Conservation (phyloP, 1,139 yeast species). For the Trichomonascaceae sp. region DNA sequence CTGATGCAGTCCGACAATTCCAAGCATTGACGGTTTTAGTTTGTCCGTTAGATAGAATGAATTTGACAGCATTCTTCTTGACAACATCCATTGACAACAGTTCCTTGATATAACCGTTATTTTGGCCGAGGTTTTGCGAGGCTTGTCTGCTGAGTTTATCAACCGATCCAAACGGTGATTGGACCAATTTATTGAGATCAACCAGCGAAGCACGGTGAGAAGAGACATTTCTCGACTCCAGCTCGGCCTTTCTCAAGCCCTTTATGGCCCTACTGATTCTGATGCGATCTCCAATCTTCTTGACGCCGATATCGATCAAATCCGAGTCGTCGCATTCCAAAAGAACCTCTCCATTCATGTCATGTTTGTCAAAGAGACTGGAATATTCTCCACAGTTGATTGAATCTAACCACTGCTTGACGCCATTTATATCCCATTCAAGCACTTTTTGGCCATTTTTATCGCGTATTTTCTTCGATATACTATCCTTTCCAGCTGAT, state of each 20-base stretch:
- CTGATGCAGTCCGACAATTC: conserved; percentile 76
- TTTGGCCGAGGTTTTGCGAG: conserved; percentile 2
- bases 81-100: conserved; percentile 29
- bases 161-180: not conserved
- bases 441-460: not conserved
- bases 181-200: not conserved
- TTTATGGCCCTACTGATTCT: conserved; percentile 49
- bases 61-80: conserved; percentile 47
- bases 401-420: conserved; percentile 35
- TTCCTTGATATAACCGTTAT: conserved; percentile 13
- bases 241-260: conserved; percentile 18
- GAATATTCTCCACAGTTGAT: conserved; percentile 31
- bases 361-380: conserved; percentile 37
- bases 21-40: conserved; percentile 65
- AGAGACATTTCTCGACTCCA: not conserved
- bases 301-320: conserved; percentile 68
- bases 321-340: conserved; percentile 63
- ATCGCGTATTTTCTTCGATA: not conserved
- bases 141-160: not conserved
- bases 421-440: conserved; percentile 7
- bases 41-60: conserved; percentile 58
- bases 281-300: conserved; percentile 75
- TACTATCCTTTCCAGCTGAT: not conserved
- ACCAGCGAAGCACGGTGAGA: not conserved
- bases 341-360: conserved; percentile 55